Evolutionary conservation across 1,284 basidiomycete genomes (phyloP).

Genomic region (Peniophora sp.): DNA sequence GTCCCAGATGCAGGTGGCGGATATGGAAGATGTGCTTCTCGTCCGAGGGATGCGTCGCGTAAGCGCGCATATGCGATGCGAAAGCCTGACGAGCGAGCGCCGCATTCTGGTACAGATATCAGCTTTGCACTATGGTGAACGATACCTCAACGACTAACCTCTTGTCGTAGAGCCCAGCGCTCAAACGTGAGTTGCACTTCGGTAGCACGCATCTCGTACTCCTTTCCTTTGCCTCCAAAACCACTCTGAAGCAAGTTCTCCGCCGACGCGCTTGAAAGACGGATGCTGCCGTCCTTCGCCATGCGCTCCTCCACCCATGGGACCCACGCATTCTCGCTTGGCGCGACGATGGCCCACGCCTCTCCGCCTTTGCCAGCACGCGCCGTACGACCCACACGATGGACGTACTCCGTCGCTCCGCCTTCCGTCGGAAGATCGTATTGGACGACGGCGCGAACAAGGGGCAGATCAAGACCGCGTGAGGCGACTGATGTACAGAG

Average conservation of each 20-base stretch:
- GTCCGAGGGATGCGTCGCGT: slow-evolving; percentile 92
- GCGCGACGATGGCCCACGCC: slow-evolving; percentile 88
- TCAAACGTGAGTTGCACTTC: slow-evolving; percentile 95
- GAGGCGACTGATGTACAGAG: slow-evolving; percentile 97
- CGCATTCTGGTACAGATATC: slow-evolving; percentile 47
- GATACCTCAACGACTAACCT: slow-evolving; percentile 50
- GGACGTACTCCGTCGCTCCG: slow-evolving; percentile 94
- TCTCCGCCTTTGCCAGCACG: slow-evolving; percentile 85
- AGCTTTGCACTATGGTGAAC: slow-evolving; percentile 1
- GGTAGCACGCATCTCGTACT: slow-evolving; percentile 88
- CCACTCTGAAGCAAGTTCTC: slow-evolving; percentile 73
- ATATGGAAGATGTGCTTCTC: slow-evolving; percentile 98
- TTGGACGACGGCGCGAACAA: slow-evolving; percentile 92
- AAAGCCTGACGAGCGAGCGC: slow-evolving; percentile 81
- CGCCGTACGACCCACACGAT: slow-evolving; percentile 94
- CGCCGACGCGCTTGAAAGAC: slow-evolving; percentile 32
- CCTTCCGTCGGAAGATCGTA: slow-evolving; percentile 98
- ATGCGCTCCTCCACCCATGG: slow-evolving; percentile 81
- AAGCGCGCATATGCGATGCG: slow-evolving; percentile 89
- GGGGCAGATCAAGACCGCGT: slow-evolving; percentile 93
- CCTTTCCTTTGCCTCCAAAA: slow-evolving; percentile 75
- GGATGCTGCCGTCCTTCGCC: slow-evolving; percentile 34
- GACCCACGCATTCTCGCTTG: slow-evolving; percentile 85
- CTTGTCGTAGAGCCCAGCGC: slow-evolving; percentile 76
- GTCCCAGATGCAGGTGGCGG: slow-evolving; percentile 88